These are phyloP conservation scores for Spergularia marina DNA, from an alignment of 148 eudicot species.

Conservation along the genomic window DNA sequence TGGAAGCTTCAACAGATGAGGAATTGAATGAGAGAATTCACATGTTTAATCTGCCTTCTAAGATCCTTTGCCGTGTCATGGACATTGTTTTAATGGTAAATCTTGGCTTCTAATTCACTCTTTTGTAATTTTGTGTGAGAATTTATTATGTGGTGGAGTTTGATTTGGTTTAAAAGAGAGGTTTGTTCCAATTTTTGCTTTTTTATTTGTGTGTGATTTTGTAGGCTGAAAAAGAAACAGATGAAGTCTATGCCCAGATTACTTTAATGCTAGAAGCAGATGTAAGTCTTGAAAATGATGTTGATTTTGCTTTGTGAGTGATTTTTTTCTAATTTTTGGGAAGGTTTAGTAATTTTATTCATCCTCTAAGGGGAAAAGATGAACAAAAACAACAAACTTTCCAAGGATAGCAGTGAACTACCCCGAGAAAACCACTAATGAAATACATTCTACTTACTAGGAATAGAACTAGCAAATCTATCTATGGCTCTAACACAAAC, in stretches of 20 bases:
- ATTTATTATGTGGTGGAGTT: neutral
- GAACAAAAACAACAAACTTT: too few relatives aligned
- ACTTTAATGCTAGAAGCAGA: conserved; percentile 71
- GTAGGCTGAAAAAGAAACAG: conserved; percentile 97
- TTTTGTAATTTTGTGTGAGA: neutral
- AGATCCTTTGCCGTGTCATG: conserved; percentile 80
- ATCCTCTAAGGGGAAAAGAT: too few relatives aligned
- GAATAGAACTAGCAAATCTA: too few relatives aligned
- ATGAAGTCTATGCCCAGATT: conserved; percentile 94
- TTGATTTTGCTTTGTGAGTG: neutral
- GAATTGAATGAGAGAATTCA: conserved; percentile 59
- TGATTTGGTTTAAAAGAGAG: conserved; percentile 6
- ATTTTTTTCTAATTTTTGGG: too few relatives aligned
- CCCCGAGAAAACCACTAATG: too few relatives aligned
- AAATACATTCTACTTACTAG: too few relatives aligned
- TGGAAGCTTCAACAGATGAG: conserved; percentile 89
- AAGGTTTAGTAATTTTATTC: too few relatives aligned
- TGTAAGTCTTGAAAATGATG: conserved; percentile 46
- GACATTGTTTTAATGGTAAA: conserved; percentile 62
- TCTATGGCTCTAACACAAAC: too few relatives aligned
- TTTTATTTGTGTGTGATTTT: conserved; percentile 19
- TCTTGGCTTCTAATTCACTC: neutral
- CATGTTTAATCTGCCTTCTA: conserved; percentile 58
- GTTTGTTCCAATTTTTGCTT: neutral
- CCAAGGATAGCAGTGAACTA: too few relatives aligned